Percentiles rank a stretch among this genome's conserved stretches.
phyloP scores from a whole-genome alignment of 2,329 filamentous ascomycete species.

The Metarhizium anisopliae region DNA sequence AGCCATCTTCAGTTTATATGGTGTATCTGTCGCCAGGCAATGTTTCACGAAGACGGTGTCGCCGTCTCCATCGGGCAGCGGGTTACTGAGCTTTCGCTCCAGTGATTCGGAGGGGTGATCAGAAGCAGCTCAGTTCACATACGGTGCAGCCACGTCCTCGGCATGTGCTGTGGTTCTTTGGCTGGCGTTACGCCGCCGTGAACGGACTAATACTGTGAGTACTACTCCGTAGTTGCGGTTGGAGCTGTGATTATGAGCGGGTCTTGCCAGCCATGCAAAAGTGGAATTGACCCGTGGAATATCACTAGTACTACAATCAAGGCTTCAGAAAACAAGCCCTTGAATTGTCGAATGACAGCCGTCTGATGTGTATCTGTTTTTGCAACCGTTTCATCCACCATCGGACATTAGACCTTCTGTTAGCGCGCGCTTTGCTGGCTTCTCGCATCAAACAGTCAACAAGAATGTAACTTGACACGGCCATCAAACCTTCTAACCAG shows the following conservation, averaged over 20 bases:
- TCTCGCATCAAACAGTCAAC: background rate
- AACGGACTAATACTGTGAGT: no score
- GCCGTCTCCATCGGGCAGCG: constrained; percentile 4
- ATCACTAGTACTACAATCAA: background rate
- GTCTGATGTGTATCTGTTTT: background rate
- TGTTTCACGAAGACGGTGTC: background rate
- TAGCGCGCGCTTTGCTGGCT: background rate
- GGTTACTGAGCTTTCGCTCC: constrained; percentile 5
- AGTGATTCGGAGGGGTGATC: constrained; percentile 2
- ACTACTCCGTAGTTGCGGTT: background rate
- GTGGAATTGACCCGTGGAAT: background rate
- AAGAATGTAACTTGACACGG: background rate
- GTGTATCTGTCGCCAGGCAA: background rate
- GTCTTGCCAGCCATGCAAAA: background rate
- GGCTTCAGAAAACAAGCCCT: background rate
- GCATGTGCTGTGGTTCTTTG: background rate
- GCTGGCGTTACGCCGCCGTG: background rate
- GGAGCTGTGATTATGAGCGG: background rate
- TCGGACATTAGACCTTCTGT: background rate
- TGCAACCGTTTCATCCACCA: background rate
- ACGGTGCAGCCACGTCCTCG: constrained; percentile 1
- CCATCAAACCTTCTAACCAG: background rate
- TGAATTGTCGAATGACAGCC: background rate
- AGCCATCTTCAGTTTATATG: background rate
- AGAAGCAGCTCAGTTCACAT: constrained; percentile 4